Conservation (phyloP, 148 eudicot species). For the Mesembryanthemum crystallinum region DNA sequence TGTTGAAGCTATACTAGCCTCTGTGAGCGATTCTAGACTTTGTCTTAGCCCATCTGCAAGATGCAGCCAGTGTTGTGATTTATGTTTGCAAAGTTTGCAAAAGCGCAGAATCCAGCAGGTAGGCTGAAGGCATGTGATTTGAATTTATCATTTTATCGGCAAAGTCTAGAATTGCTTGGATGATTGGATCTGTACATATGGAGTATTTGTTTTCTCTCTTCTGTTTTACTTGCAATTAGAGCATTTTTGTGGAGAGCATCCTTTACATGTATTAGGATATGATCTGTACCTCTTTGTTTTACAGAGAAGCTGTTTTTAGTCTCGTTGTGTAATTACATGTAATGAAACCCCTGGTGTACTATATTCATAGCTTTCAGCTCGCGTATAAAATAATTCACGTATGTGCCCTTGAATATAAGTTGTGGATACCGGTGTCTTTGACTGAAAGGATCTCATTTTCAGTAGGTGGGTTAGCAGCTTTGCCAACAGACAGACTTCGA, state of each 20-base stretch:
- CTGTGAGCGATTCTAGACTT: no score
- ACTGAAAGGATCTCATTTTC: background rate
- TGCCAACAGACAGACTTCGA: background rate
- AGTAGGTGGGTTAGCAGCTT: background rate
- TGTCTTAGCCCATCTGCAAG: background rate
- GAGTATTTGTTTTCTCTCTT: background rate
- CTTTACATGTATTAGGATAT: background rate
- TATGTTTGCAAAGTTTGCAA: background rate
- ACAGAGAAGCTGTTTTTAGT: conserved; percentile 6
- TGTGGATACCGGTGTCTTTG: background rate
- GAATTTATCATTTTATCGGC: background rate
- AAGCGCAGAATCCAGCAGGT: background rate
- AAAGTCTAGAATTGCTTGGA: conserved; percentile 2
- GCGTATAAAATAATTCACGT: background rate
- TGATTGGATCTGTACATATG: conserved; percentile 24
- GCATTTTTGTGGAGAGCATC: conserved; percentile 19
- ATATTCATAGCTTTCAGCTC: background rate
- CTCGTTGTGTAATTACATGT: conserved; percentile 6
- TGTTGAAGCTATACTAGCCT: background rate
- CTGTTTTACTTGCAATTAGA: conserved; percentile 2
- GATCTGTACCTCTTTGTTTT: conserved; percentile 7
- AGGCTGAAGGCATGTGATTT: background rate
- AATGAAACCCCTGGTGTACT: conserved; percentile 5
- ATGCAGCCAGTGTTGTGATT: background rate
- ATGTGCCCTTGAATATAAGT: background rate